Conservation (phyloP, 1,139 yeast species). For the Taiozyma sp. region DNA sequence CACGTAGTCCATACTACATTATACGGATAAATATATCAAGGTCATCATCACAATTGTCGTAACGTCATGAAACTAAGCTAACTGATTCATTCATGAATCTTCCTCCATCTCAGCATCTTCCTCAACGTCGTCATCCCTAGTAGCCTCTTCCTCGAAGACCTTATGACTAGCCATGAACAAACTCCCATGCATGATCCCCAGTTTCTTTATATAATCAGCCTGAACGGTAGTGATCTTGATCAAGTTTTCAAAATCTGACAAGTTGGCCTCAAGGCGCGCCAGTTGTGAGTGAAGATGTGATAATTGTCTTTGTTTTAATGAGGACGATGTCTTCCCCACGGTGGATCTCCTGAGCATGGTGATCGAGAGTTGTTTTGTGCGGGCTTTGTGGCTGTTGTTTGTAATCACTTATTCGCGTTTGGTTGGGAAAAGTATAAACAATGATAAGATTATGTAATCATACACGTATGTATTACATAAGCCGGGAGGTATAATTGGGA, state of each 20-base stretch:
- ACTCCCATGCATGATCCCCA: slow-evolving; percentile 61
- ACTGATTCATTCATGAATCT: background rate
- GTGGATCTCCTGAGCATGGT: background rate
- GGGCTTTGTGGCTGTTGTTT: too few species aligned
- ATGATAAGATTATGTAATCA: too few species aligned
- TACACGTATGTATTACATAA: too few species aligned
- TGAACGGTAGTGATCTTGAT: slow-evolving; percentile 52
- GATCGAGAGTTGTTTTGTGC: background rate
- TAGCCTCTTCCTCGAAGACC: slow-evolving; percentile 49
- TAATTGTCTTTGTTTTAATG: slow-evolving; percentile 46
- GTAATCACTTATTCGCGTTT: too few species aligned
- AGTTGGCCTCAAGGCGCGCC: slow-evolving; percentile 56
- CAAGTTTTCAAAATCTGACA: slow-evolving; percentile 52
- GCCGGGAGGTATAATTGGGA: too few species aligned
- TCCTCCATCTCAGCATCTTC: background rate
- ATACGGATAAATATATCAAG: too few species aligned
- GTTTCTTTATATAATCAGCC: slow-evolving; percentile 47
- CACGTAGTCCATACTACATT: too few species aligned
- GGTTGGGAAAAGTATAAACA: too few species aligned
- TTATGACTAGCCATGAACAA: slow-evolving; percentile 62
- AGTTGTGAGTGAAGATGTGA: slow-evolving; percentile 60
- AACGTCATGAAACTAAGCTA: background rate
- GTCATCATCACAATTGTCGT: background rate
- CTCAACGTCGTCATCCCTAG: slow-evolving; percentile 11
- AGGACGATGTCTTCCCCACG: background rate